Conservation (phyloP, 2,329 filamentous ascomycete species). For the Truncatella angustata region DNA sequence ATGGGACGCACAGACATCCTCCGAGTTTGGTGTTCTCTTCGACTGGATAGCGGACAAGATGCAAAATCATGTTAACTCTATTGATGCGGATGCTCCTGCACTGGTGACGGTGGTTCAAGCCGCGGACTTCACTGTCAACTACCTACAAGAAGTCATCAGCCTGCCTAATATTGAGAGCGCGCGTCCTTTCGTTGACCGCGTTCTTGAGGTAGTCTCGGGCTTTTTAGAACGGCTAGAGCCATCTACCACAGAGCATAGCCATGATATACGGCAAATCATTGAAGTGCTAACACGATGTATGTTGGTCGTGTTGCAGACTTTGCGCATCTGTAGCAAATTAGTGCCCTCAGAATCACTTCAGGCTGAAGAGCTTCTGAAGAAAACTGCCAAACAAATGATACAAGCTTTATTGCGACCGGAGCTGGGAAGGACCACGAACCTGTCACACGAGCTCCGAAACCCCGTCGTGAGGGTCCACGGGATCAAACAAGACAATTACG, state of each 20-base stretch:
- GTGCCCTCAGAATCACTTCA: constrained; percentile 35
- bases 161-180: constrained; percentile 33
- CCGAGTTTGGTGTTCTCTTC: constrained; percentile 60
- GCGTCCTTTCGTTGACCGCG: constrained; percentile 42
- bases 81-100: constrained; percentile 11
- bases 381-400: constrained; percentile 36
- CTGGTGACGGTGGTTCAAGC: constrained; percentile 30
- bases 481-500: constrained; percentile 44
- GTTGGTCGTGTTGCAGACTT: constrained; percentile 35
- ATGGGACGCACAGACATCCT: constrained; percentile 59
- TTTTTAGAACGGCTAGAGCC: constrained; percentile 38
- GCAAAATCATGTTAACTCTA: constrained; percentile 22
- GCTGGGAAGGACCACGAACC: constrained; percentile 38
- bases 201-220: constrained; percentile 39
- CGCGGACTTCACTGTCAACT: constrained; percentile 45
- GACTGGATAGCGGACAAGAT: constrained; percentile 54
- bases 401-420: constrained; percentile 41
- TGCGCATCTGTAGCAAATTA: constrained; percentile 42
- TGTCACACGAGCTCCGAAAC: constrained; percentile 49
- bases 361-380: constrained; percentile 48
- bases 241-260: constrained; percentile 9
- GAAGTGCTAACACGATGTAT: constrained; percentile 36
- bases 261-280: constrained; percentile 29
- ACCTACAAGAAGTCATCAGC: constrained; percentile 42
- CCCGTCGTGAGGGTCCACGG: constrained; percentile 47